Evolutionary conservation across 768 basidiomycete genomes (phyloP).

Genomic region (Boletus vermiculosoides): DNA sequence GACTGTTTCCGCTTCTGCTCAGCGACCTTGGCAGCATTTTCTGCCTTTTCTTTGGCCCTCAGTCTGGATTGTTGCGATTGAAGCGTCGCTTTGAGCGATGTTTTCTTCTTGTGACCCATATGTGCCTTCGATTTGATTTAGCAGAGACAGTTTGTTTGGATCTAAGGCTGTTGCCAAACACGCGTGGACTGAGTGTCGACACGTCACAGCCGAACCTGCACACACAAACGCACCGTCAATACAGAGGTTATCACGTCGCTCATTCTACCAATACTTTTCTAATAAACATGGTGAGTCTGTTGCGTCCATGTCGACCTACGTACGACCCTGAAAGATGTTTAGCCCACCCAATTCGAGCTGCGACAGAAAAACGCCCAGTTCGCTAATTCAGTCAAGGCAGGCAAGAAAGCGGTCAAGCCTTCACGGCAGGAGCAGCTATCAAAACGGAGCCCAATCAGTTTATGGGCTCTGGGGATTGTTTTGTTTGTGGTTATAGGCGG

Average conservation of each 20-base stretch:
- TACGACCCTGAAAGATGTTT: background rate
- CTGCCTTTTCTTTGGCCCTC: constrained; percentile 60
- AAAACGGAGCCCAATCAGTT: constrained; percentile 71
- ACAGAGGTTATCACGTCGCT: constrained; percentile 26
- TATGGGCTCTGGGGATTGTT: constrained; percentile 72
- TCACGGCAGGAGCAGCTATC: constrained; percentile 70
- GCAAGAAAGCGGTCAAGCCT: constrained; percentile 72
- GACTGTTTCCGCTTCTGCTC: constrained; percentile 44
- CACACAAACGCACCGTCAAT: background rate
- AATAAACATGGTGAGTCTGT: constrained; percentile 32
- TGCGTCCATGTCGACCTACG: background rate
- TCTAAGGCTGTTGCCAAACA: constrained; percentile 29
- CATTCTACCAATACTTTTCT: constrained; percentile 17
- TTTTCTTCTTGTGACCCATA: constrained; percentile 51
- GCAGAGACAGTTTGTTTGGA: constrained; percentile 30
- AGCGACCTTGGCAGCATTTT: constrained; percentile 41
- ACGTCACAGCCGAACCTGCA: constrained; percentile 13
- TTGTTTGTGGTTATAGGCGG: constrained; percentile 80
- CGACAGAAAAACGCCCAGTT: constrained; percentile 81
- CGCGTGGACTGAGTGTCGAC: constrained; percentile 7
- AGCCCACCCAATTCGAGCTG: constrained; percentile 84
- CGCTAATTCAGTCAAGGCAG: constrained; percentile 65
- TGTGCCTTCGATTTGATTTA: background rate
- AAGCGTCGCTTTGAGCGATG: constrained; percentile 61
- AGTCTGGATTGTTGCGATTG: constrained; percentile 68